These are phyloP conservation scores for Raffaelea ambrosiae DNA, from an alignment of 2,329 filamentous ascomycete species.

Conservation along the genomic window DNA sequence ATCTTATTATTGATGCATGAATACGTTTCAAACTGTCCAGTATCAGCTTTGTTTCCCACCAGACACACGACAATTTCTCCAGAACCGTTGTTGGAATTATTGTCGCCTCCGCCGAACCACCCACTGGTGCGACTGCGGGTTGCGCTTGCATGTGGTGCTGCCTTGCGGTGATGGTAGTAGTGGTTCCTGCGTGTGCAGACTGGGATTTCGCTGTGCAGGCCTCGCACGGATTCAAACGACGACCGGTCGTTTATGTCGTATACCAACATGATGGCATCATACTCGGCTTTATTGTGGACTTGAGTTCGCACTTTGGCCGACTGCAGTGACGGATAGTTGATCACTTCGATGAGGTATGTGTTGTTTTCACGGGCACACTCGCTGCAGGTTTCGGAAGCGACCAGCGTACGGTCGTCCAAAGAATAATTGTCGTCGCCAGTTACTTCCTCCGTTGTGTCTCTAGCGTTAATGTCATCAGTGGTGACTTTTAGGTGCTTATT, in stretches of 20 bases:
- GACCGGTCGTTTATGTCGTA: constrained; percentile 18
- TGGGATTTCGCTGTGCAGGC: constrained; percentile 16
- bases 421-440: constrained; percentile 1
- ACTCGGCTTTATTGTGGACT: constrained; percentile 15
- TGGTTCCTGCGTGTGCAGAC: constrained; percentile 10
- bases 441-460: no score
- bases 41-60: constrained; percentile 63
- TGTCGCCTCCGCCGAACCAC: constrained; percentile 5
- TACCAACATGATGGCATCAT: constrained; percentile 21
- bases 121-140: constrained; percentile 7
- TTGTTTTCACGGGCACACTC: constrained; percentile 11
- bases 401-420: constrained; percentile 8
- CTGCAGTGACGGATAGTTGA: constrained; percentile 20
- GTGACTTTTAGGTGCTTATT: no score
- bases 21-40: no score
- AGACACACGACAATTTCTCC: constrained; percentile 49
- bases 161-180: constrained; percentile 6
- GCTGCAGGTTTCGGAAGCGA: constrained; percentile 5
- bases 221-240: constrained; percentile 14
- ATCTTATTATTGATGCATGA: no score
- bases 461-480: no score
- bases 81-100: constrained; percentile 1
- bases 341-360: constrained; percentile 20
- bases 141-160: not conserved
- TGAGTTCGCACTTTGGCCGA: constrained; percentile 11